Evolutionary conservation across 148 eudicot genomes (phyloP).

Genomic region (Rheum nobile): DNA sequence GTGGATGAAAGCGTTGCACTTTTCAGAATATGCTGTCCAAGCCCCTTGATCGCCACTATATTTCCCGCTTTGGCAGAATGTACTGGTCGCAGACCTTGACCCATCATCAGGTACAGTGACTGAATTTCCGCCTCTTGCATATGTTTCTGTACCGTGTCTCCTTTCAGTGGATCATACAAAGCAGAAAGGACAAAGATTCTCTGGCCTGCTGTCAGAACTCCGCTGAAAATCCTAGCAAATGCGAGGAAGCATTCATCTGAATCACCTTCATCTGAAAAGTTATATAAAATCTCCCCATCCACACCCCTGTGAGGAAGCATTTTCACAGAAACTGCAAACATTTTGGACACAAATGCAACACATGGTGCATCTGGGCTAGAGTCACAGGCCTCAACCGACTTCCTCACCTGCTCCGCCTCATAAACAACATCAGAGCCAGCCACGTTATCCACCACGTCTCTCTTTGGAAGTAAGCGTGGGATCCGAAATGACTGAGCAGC

Average conservation of each 20-base stretch:
- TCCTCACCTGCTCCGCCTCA: conserved; percentile 67
- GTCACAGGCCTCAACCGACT: conserved; percentile 71
- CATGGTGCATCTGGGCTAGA: conserved; percentile 59
- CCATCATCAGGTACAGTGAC: conserved; percentile 86
- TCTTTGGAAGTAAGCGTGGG: conserved; percentile 71
- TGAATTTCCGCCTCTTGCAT: conserved; percentile 75
- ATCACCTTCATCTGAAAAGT: conserved; percentile 39
- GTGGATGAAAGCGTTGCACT: conserved; percentile 94
- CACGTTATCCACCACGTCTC: conserved; percentile 42
- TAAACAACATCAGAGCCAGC: conserved; percentile 40
- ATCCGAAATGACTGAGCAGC: conserved; percentile 59
- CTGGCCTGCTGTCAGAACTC: conserved; percentile 57
- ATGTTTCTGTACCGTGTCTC: conserved; percentile 62
- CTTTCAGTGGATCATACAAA: conserved; percentile 75
- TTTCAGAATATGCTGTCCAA: conserved; percentile 84
- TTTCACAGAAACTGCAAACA: conserved; percentile 80
- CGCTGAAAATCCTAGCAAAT: conserved; percentile 90
- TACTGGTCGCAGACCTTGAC: conserved; percentile 71
- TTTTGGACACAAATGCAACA: conserved; percentile 91
- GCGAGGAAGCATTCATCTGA: conserved; percentile 95
- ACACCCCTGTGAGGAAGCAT: conserved; percentile 56
- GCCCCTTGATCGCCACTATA: conserved; percentile 84
- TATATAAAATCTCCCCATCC: conserved; percentile 37
- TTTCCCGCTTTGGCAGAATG: conserved; percentile 66
- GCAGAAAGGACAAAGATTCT: conserved; percentile 74